Base-by-base conservation (phyloP, 768 basidiomycete species). In the Chiua virens region DNA sequence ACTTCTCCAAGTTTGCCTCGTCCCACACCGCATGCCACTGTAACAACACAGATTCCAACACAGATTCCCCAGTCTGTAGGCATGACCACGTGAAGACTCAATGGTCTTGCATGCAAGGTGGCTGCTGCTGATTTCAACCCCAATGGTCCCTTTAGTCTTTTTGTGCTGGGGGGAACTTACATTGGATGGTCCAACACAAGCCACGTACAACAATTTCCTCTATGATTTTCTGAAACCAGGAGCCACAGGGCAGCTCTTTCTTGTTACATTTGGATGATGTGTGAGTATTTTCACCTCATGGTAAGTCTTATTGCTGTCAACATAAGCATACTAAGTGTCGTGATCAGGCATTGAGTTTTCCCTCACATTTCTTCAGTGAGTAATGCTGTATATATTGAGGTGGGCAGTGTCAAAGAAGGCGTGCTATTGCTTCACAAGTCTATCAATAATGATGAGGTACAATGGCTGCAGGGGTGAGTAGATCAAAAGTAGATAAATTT, bases 211-310 rank as follows among this genome's bases (percentile, higher is more conserved):
- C 17, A 5, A 42, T 25, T 42, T 49, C 41, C 30, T 48, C n/a
- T 48, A 41, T 14, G 27, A 48, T 17, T 8, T 48, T 13, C 42
- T 41, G 5, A 4, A 4, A 15, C 38, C 27, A 4, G 32, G 14
- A 10, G 49, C 49, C n/a, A 43, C 41, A 15, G 42, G 49, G 7
- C 49, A 40, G 23, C 40, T 50, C 8, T 50, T 43, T 25, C 42
- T 42, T 18, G 22, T 50, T 14, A 50, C 49, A 4, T 20, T 8
- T 38, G 40, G 49, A 7, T 22, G 15, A 35, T 32, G 30, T 2
- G 40, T 50, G 9, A 41, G 49, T n/a, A 25, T 50, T 22, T 34
- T 45, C 13, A 30, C 43, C 32, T 34, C 43, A 14, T 45, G 43
- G 43, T 45, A 45, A 35, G 43, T 17, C 6, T 6, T 36, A 4